phyloP scores from a whole-genome alignment of 805 yeast genomes.

The Phaffomyces antillensis region DNA sequence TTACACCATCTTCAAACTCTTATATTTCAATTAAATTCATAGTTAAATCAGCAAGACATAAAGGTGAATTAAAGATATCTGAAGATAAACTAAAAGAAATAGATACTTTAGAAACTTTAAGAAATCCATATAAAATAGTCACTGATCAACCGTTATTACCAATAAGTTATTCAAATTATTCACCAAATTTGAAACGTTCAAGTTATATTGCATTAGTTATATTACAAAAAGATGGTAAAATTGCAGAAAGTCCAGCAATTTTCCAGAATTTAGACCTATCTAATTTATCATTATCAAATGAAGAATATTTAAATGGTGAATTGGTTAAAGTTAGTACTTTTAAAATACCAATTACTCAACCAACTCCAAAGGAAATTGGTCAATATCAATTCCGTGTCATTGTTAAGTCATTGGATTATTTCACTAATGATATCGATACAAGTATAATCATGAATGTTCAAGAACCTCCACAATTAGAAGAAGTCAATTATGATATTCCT shows the following conservation, averaged over 20 bases:
- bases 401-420: conserved; percentile 67
- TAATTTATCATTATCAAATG: conserved; percentile 48
- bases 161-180: conserved; percentile 62
- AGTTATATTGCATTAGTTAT: conserved; percentile 66
- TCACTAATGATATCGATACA: conserved; percentile 73
- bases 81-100: conserved; percentile 40
- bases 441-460: conserved; percentile 67
- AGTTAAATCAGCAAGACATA: conserved; percentile 66
- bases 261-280: conserved; percentile 45
- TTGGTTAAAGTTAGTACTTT: conserved; percentile 55
- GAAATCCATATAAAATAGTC: conserved; percentile 64
- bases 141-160: conserved; percentile 66
- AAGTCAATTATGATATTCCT: conserved; percentile 52
- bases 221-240: conserved; percentile 71
- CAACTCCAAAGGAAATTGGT: conserved; percentile 73
- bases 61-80: conserved; percentile 29
- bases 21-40: conserved; percentile 72
- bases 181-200: conserved; percentile 48
- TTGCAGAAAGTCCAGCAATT: conserved; percentile 60
- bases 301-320: conserved; percentile 32
- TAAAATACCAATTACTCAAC: conserved; percentile 64
- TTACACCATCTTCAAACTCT: conserved; percentile 66
- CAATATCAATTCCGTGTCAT: conserved; percentile 60
- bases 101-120: conserved; percentile 56
- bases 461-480: conserved; percentile 42